Percentiles rank a stretch among this genome's conserved stretches.
Evolutionary conservation across 768 basidiomycete genomes (phyloP).

Genomic region (Boletus huronensis): DNA sequence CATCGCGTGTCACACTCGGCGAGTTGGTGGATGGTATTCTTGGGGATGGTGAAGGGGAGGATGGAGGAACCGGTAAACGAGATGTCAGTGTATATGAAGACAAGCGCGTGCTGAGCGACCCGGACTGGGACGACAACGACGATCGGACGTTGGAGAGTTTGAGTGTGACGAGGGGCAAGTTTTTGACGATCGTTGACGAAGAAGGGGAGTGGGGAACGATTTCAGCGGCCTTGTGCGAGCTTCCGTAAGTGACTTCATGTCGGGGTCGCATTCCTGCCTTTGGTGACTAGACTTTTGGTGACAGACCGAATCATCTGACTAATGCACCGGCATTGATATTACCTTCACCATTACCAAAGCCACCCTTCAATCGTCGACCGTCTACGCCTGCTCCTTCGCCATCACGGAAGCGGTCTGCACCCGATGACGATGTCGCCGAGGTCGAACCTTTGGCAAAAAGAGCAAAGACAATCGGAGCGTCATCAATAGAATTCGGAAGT

Average conservation of each 20-base stretch:
- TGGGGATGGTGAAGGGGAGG: conserved; percentile 41
- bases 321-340: conserved; percentile 57
- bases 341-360: conserved; percentile 60
- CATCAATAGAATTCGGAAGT: conserved; percentile 33
- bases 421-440: conserved; percentile 56
- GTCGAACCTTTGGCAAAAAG: conserved; percentile 60
- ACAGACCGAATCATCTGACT: conserved; percentile 53
- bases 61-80: conserved; percentile 36
- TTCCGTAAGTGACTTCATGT: conserved; percentile 56
- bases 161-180: conserved; percentile 77
- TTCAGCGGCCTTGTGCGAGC: conserved; percentile 59
- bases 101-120: conserved; percentile 81
- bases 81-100: conserved; percentile 87
- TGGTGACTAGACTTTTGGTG: not conserved
- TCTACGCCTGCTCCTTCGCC: conserved; percentile 40
- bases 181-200: conserved; percentile 86
- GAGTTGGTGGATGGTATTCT: conserved; percentile 70
- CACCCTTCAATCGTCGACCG: conserved; percentile 42
- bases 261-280: not conserved
- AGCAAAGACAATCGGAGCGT: conserved; percentile 34
- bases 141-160: conserved; percentile 78
- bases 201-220: conserved; percentile 74
- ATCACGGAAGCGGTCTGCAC: conserved; percentile 53
- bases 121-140: conserved; percentile 90
- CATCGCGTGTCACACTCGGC: conserved; percentile 61